These are phyloP conservation scores for Aschersonia sp. DNA, from an alignment of 2,329 filamentous ascomycete species.

Conservation along the genomic window DNA sequence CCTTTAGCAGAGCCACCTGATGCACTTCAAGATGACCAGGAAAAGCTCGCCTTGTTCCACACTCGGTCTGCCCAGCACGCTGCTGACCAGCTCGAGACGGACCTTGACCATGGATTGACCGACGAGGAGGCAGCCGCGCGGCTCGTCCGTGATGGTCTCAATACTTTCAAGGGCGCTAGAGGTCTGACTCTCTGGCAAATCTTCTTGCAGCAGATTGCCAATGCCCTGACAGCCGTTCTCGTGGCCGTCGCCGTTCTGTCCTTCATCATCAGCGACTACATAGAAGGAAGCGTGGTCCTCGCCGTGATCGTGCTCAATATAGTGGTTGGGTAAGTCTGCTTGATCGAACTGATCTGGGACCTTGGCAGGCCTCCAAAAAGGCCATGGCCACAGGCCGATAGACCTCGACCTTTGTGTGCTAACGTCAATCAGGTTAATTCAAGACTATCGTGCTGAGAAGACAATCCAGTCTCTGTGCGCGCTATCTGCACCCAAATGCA, in stretches of 20 bases:
- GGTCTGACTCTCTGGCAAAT: slow-evolving; percentile 61
- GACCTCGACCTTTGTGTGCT: not conserved
- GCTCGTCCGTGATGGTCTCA: slow-evolving; percentile 51
- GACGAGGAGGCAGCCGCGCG: slow-evolving; percentile 48
- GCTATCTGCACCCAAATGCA: slow-evolving; percentile 43
- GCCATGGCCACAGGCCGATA: too few species aligned
- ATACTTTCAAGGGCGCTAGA: slow-evolving; percentile 57
- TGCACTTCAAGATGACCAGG: slow-evolving; percentile 10
- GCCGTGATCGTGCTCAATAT: slow-evolving; percentile 55
- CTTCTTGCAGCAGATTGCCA: slow-evolving; percentile 62
- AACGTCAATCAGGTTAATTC: slow-evolving; percentile 28
- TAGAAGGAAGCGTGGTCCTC: slow-evolving; percentile 48
- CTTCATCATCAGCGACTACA: slow-evolving; percentile 49
- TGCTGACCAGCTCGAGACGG: slow-evolving; percentile 24
- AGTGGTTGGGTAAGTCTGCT: slow-evolving; percentile 39
- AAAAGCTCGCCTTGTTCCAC: slow-evolving; percentile 18
- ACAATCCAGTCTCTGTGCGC: slow-evolving; percentile 46
- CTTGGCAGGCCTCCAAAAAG: too few species aligned
- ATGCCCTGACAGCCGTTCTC: slow-evolving; percentile 61
- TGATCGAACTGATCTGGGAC: not conserved
- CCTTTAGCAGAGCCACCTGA: slow-evolving; percentile 24
- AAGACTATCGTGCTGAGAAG: slow-evolving; percentile 47
- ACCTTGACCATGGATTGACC: slow-evolving; percentile 44
- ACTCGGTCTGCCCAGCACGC: slow-evolving; percentile 20
- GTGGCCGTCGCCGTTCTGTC: slow-evolving; percentile 59